Base-by-base conservation (phyloP, 2,329 filamentous ascomycete species). In the Saccharata proteae region DNA sequence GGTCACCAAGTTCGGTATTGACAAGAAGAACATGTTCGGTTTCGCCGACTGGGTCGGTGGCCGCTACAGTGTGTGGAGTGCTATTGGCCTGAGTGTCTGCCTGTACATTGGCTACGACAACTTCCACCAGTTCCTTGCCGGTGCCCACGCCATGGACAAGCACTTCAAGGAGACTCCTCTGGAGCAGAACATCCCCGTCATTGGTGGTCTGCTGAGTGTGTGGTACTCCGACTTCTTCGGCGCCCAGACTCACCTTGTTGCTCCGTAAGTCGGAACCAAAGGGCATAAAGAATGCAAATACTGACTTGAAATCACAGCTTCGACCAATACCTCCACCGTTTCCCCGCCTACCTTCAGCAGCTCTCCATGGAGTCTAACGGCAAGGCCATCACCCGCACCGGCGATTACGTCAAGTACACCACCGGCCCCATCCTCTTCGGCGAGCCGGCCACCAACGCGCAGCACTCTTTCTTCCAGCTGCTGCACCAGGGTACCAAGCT, bases 401-500 rank as follows among this genome's bases (percentile, higher is more conserved):
- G 85, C 21, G 74, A 78, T 42, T 79, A 92, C 38, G 86, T 93
- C 53, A 93, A 93, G 66, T 98, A 98, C 69, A 94, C 86, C 36
- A 98, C 90, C 21, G 88, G 90, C 29, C 75, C 90, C 33, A 88
- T 98, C 54, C 68, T 98, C 41, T 98, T 98, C 55, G 90, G 90
- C 53, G 90, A 98, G 70, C 90, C 90, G 32, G 92, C 85, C 62
- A 98, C 90, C 58, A 98, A 98, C 57, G 90, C 90, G 26, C 90
- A 98, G 68, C 90, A 98, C 74, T 96, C 90, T 39, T 98, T 98
- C 77, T 98, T 93, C 79, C 90, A 98, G 72, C 79, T 98, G 28
- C 77, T 98, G 37, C 90, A 98, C 71, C 90, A 98, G 63, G 90
- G 90, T 51, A 98, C 90, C 48, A 96, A 96, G 74, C 77, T 98